Evolutionary conservation across 177 flowering plant genomes (phyloP).

Genomic region (Vitis hybrid): DNA sequence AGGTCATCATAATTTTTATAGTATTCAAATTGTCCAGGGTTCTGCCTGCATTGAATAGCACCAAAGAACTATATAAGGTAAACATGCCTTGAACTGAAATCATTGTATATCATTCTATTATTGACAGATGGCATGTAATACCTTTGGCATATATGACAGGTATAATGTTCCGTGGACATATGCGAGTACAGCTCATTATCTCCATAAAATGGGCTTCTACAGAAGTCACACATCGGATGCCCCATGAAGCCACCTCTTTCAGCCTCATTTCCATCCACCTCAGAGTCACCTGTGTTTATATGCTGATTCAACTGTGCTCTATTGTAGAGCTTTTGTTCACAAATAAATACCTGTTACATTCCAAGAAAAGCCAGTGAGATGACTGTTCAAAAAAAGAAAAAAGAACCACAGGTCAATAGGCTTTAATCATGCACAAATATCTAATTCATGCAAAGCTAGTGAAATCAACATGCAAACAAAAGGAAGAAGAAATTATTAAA

Average conservation of each 20-base stretch:
- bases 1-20: slow-evolving; percentile 86
- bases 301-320: slow-evolving; percentile 82
- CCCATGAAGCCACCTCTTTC: slow-evolving; percentile 96
- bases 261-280: slow-evolving; percentile 92
- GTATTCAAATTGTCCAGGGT: slow-evolving; percentile 92
- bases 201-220: slow-evolving; percentile 82
- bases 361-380: not conserved
- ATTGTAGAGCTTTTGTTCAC: slow-evolving; percentile 92
- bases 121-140: slow-evolving; percentile 15
- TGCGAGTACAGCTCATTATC: slow-evolving; percentile 91
- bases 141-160: slow-evolving; percentile 97
- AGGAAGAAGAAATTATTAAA: not conserved
- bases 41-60: slow-evolving; percentile 52
- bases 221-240: slow-evolving; percentile 92
- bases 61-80: not conserved
- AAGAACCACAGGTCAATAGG: not conserved
- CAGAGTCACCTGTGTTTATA: slow-evolving; percentile 83
- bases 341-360: slow-evolving; percentile 70
- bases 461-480: not conserved
- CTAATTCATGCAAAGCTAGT: slow-evolving; percentile 2
- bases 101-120: not conserved
- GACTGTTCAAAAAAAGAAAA: not conserved
- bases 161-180: slow-evolving; percentile 90
- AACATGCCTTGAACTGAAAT: not conserved
- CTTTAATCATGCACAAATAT: not conserved